Percentiles rank a stretch among this genome's conserved stretches.
phyloP scores from a whole-genome alignment of 2,329 filamentous ascomycete species.

The Tolypocladium ophioglossoides region DNA sequence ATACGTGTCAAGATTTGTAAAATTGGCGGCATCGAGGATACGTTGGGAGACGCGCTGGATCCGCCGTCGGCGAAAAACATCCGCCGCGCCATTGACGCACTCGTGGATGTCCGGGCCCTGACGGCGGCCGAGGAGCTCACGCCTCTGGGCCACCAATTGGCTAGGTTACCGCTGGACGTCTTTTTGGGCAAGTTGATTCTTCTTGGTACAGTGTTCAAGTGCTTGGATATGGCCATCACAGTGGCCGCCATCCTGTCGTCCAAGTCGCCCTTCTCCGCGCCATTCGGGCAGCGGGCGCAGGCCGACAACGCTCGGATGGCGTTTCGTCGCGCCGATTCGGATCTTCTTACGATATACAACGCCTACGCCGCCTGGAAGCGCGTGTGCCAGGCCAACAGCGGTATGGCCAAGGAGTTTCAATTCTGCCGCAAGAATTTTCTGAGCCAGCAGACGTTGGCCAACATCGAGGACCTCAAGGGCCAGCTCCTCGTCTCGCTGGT shows the following conservation, averaged over 20 bases:
- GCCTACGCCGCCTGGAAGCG: constrained; percentile 85
- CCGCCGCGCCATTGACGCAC: constrained; percentile 78
- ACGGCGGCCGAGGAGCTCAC: constrained; percentile 77
- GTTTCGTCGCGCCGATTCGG: constrained; percentile 81
- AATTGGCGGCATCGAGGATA: constrained; percentile 85
- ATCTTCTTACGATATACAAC: constrained; percentile 87
- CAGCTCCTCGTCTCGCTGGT: constrained; percentile 78
- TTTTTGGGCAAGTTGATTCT: constrained; percentile 91
- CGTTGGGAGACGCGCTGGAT: constrained; percentile 77
- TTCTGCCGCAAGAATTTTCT: constrained; percentile 96
- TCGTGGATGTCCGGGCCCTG: constrained; percentile 86
- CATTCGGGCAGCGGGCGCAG: constrained; percentile 73
- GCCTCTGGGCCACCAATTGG: constrained; percentile 74
- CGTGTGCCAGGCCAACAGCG: constrained; percentile 56
- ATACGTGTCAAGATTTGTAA: constrained; percentile 97
- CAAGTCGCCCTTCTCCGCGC: constrained; percentile 85
- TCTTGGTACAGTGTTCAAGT: constrained; percentile 76
- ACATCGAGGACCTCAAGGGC: constrained; percentile 92
- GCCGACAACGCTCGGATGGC: constrained; percentile 68
- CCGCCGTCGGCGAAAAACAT: constrained; percentile 89
- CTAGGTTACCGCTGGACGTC: constrained; percentile 82
- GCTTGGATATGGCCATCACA: constrained; percentile 82
- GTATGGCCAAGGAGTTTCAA: constrained; percentile 62
- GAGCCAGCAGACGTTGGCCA: constrained; percentile 74
- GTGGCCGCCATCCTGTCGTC: constrained; percentile 89